A percentile compares a stretch with the other conserved stretches of the same genome.
phyloP scores from a whole-genome alignment of 306 rosid genomes.

The Potentilla sterilis region DNA sequence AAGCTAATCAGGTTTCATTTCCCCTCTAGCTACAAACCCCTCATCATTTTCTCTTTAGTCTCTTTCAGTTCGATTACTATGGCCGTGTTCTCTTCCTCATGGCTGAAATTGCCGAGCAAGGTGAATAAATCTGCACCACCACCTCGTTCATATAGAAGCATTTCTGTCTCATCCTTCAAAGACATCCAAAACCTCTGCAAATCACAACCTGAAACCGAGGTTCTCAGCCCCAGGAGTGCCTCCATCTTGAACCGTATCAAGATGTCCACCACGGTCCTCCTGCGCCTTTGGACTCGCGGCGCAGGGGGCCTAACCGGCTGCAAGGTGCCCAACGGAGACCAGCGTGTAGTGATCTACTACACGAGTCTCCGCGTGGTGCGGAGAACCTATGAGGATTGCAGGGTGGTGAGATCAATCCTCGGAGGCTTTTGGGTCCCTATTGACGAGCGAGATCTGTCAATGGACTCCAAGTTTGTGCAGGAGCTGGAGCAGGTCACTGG shows the following conservation, averaged over 20 bases:
- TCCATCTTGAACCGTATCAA: slow-evolving; percentile 61
- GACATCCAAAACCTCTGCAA: slow-evolving; percentile 57
- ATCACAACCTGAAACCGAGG: slow-evolving; percentile 28
- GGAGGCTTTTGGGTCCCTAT: slow-evolving; percentile 48
- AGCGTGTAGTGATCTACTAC: slow-evolving; percentile 56
- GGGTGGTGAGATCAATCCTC: slow-evolving; percentile 59
- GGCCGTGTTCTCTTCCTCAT: slow-evolving; percentile 78
- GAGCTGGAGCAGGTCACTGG: slow-evolving; percentile 58
- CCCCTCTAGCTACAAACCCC: neutral
- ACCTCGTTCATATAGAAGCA: slow-evolving; percentile 8
- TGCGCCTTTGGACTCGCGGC: slow-evolving; percentile 40
- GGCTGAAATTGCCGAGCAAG: slow-evolving; percentile 55
- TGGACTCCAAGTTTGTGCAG: slow-evolving; percentile 51
- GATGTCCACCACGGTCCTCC: slow-evolving; percentile 43
- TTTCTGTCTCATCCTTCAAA: slow-evolving; percentile 67
- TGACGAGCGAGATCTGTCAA: slow-evolving; percentile 85
- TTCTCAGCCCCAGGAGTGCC: slow-evolving; percentile 46
- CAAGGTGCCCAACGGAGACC: slow-evolving; percentile 37
- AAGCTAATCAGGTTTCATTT: neutral
- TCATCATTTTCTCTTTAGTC: neutral
- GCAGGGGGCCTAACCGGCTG: neutral
- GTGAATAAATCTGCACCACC: slow-evolving; percentile 30
- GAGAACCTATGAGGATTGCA: slow-evolving; percentile 72
- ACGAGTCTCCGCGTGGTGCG: slow-evolving; percentile 87
- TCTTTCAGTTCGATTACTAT: neutral